Evolutionary conservation across 1,284 basidiomycete species (phyloP).

Genomic region (Rhodotorula sp.): DNA sequence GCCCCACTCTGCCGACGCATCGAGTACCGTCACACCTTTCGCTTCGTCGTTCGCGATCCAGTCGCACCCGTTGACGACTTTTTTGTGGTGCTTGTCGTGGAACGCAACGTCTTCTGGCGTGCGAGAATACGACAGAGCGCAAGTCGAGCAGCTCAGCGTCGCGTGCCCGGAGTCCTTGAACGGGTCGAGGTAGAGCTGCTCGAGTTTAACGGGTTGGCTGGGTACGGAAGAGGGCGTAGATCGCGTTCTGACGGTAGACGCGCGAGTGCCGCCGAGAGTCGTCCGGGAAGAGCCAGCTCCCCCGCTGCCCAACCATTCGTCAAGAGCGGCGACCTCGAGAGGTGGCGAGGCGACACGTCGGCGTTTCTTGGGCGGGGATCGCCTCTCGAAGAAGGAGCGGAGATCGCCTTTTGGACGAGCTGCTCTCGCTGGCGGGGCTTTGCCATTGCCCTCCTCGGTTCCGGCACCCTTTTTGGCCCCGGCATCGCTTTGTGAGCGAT

Average conservation of each 20-base stretch:
- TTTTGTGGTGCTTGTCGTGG: conserved; percentile 51
- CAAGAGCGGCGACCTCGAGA: neutral
- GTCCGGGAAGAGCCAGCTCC: neutral
- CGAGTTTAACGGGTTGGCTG: conserved; percentile 16
- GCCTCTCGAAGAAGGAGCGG: conserved; percentile 11
- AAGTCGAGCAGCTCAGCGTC: conserved; percentile 48
- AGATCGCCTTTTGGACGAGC: conserved; percentile 9
- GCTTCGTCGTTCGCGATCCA: conserved; percentile 44
- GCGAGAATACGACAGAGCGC: conserved; percentile 52
- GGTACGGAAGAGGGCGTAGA: conserved; percentile 22
- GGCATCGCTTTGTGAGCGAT: neutral
- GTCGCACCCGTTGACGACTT: conserved; percentile 49
- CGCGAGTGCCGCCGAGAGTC: neutral
- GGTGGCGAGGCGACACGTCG: neutral
- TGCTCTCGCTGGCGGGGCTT: neutral
- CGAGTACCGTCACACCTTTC: conserved; percentile 37
- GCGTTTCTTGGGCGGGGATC: conserved; percentile 11
- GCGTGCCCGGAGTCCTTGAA: conserved; percentile 30
- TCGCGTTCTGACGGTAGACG: neutral
- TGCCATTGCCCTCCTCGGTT: neutral
- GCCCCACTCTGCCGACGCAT: conserved; percentile 40
- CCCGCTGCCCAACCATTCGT: neutral
- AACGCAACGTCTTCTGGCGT: conserved; percentile 48
- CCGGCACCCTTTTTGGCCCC: neutral
- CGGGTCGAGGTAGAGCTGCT: conserved; percentile 42